Base-by-base conservation (phyloP, 1,139 yeast species). In the Diutina neorugosa region DNA sequence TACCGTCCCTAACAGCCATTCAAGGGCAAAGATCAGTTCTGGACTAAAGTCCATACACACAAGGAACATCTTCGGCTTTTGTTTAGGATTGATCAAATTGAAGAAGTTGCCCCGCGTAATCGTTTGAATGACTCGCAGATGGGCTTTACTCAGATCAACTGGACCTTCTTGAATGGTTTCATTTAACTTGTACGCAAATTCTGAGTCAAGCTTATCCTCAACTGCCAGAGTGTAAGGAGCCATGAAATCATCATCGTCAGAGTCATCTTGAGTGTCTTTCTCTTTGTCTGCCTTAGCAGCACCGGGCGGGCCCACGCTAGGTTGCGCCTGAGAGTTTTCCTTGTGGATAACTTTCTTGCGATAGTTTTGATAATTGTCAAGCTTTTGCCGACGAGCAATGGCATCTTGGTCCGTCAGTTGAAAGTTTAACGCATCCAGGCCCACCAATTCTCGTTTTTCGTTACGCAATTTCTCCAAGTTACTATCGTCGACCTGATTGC, bases 1-100 rank as follows among this genome's bases (percentile, higher is more conserved):
- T 1, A 90, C 86, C 0, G 96, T 82, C 1, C 97, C 97, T 59
- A 91, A 76, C 51, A 91, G 81, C 89, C 96, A 91, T 62, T 89
- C 95, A 49, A 91, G 73, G 0, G 97, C 95, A 66, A 86, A 88
- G 42, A 78, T 76, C 3, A 96, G 85, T 62, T 89, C 97, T 1
- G 91, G 89, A 1, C 93, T 84, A 61, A 87, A 78, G 64, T 88
- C 96, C 70, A 86, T 80, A 62, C 93, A 87, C 40, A 86, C 77
- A 54, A 88, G 71, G 66, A 83, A 88, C 66, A 86, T 79, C 63
- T 82, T 84, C 47, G 87, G 86, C 57, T 75, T 73, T 49, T 74
- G 68, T 54, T 70, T 70, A n/a, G 77, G 75, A 54, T 72, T 70
- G 50, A 77, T 68, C 25, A 81, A 69, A 58, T 80, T 80, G 62